Conservation (phyloP, 805 yeast species). For the Yarrowia deformans region DNA sequence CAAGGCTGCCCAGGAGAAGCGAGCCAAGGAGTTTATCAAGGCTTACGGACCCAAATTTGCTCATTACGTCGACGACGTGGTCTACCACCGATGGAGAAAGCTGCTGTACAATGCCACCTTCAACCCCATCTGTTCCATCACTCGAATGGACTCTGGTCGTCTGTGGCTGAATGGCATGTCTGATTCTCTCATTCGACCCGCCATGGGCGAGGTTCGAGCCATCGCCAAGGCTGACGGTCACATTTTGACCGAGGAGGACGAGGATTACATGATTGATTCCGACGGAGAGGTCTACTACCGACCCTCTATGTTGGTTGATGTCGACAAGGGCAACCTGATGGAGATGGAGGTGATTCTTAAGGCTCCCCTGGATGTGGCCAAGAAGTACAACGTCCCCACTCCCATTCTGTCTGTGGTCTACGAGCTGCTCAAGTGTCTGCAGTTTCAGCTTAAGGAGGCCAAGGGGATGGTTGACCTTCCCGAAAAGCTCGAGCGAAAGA, state of each 20-base stretch:
- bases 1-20: constrained; percentile 46
- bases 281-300: constrained; percentile 66
- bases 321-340: constrained; percentile 67
- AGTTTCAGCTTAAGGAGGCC: constrained; percentile 66
- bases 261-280: constrained; percentile 60
- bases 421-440: constrained; percentile 64
- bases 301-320: constrained; percentile 79
- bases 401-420: constrained; percentile 70
- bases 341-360: constrained; percentile 79
- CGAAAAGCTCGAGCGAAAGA: constrained; percentile 43
- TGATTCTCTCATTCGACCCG: constrained; percentile 58
- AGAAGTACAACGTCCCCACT: constrained; percentile 57
- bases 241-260: constrained; percentile 55
- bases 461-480: constrained; percentile 59
- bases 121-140: constrained; percentile 67
- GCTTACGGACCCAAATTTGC: constrained; percentile 58
- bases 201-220: constrained; percentile 69
- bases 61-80: constrained; percentile 56
- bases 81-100: constrained; percentile 67
- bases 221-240: constrained; percentile 63
- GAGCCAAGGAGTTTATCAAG: constrained; percentile 56
- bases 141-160: constrained; percentile 67
- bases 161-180: constrained; percentile 56
- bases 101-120: constrained; percentile 72
- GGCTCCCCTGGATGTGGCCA: constrained; percentile 62